Evolutionary conservation across 2,329 filamentous ascomycete genomes (phyloP), one percentile per base, ranked within the genome.

Genomic region (Xylogone sp.): DNA sequence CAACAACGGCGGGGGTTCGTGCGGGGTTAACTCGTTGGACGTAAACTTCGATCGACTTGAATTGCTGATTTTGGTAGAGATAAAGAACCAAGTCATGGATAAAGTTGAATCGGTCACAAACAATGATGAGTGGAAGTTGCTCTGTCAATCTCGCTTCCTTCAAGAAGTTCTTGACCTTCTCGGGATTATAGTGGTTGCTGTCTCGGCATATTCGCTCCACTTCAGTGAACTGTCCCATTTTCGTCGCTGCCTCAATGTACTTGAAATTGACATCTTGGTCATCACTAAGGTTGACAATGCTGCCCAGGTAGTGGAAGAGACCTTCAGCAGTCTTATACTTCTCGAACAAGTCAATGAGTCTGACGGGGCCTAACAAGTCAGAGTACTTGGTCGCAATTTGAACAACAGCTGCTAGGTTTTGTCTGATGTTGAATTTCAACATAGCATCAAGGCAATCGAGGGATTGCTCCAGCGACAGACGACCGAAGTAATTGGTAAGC

Each of bases 71-170:
- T 78, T 97, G 94, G 77, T 99, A 99, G 8, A 99, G 83, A 73
- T 94, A 97, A 20, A 99, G 81, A 43, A 99, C 90, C 65, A 99
- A 74, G 65, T 99, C 94, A 66, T 99, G 94, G 42, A 97, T 90
- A 66, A 99, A 96, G 76, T 97, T 96, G 81, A 95, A 97, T n/a
- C 93, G 90, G 68, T 99, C 94, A 73, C 95, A 99, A 53, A 99
- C 91, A 62, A 97, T 97, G 73, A 99, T 99, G 50, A 99, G 77
- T 43, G 94, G 94, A 43, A 99, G 80, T 74, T 97, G 93, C 71
- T 99, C 94, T 2, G 87, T 85, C 43, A 99, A 78, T 59, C 86
- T 88, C 50, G 94, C 93, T 69, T 99, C 95, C 76, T 99, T 99
- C 56, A 99, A 77, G 82, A 97, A 99, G 76, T 99, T 99, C 80